Base-by-base conservation (phyloP, 257 asterid species). In the Jacaranda copaia region DNA sequence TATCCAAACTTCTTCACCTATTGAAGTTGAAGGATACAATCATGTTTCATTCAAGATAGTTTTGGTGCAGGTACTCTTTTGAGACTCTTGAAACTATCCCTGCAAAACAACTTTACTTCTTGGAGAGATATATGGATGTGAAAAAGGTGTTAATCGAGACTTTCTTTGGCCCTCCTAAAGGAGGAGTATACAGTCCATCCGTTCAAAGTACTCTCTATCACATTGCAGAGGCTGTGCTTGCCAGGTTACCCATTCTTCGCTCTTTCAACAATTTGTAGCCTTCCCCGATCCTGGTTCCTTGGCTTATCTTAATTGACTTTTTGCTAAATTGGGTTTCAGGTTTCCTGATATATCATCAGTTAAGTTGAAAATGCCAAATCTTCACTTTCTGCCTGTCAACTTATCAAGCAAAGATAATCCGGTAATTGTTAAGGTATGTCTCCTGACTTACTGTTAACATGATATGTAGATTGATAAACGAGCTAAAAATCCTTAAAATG, bases 121-220 rank as follows among this genome's bases (percentile, higher is more conserved):
- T 59, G 49, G 88, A 90, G 84, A 91, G 88, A 80, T 85, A 83
- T 73, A 71, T 20, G 79, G 96, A 86, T 49, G 98, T 91, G 82
- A 96, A 90, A 81, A 88, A 87, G 84, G 85, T 77, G 55, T 76
- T 96, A 80, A 67, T 86, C 1, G 86, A 84, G 52, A 88, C 96
- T 52, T 96, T 96, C 92, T 96, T 88, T 67, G 97, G 99, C 40
- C 85, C 91, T 77, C 77, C 93, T 42, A 81, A 87, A 77, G 88
- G 77, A 62, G 98, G 99, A 68, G 97, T 91, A 25, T 96, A 91
- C 87, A 93, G 99, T 73, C 96, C 98, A 48, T 96, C 99, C 70
- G 99, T 93, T 85, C 98, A 96, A 78, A 88, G 89, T 72, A 91
- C 98, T 67, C 97, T 96, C 38, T 91, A 88, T 79, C 81, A 85